phyloP scores from a whole-genome alignment of 352 stramenopile genomes.

The Pythium phragmiticola region DNA sequence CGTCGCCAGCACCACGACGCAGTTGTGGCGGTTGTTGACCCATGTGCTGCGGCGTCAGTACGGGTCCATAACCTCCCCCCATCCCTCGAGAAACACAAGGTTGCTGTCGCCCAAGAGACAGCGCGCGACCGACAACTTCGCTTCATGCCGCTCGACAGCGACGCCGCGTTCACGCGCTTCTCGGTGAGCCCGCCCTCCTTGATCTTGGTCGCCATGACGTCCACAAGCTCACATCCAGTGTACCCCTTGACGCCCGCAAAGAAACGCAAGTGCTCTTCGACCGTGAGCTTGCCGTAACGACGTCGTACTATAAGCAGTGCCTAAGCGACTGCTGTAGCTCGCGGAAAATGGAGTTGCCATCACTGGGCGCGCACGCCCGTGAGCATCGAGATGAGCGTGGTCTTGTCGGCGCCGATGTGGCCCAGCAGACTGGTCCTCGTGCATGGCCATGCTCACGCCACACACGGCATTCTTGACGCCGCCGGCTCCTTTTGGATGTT shows the following conservation, averaged over 20 bases:
- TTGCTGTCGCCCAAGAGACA: constrained; percentile 69
- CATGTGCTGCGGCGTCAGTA: constrained; percentile 87
- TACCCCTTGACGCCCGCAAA: constrained; percentile 90
- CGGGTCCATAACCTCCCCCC: constrained; percentile 93
- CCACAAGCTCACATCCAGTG: constrained; percentile 15
- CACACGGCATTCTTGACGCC: too few species aligned
- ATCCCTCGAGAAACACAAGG: constrained; percentile 84
- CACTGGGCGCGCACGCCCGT: constrained; percentile 67
- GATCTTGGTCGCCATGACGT: constrained; percentile 60
- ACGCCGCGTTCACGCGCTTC: constrained; percentile 64
- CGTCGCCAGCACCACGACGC: constrained; percentile 88
- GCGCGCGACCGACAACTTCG: constrained; percentile 78
- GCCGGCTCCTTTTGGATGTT: too few species aligned
- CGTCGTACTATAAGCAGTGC: constrained; percentile 97
- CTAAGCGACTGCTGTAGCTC: constrained; percentile 90
- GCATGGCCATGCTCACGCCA: too few species aligned
- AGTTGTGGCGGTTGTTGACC: constrained; percentile 70
- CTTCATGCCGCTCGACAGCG: constrained; percentile 79
- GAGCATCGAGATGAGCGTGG: constrained; percentile 39
- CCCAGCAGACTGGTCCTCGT: too few species aligned
- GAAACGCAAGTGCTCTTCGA: constrained; percentile 95
- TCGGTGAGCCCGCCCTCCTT: constrained; percentile 88
- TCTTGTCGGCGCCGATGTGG: too few species aligned
- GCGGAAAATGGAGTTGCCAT: constrained; percentile 37
- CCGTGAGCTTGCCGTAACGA: constrained; percentile 95